phyloP scores from a whole-genome alignment of 176 grass and related monocot species.

The Triticum monococcum region DNA sequence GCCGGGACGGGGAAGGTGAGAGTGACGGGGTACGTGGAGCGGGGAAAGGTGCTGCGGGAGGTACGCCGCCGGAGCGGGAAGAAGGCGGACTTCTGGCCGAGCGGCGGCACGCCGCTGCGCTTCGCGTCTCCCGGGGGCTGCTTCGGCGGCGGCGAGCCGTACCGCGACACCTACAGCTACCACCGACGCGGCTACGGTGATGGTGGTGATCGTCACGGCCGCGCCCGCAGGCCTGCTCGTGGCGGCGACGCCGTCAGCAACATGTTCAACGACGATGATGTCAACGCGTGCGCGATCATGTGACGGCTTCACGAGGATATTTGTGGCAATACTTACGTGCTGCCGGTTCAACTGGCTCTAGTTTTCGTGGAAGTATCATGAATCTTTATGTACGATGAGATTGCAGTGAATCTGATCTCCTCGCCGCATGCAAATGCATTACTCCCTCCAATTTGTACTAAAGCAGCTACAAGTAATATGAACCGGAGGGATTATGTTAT shows the following conservation, averaged over 20 bases:
- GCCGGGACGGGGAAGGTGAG: constrained; percentile 69
- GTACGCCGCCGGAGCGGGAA: constrained; percentile 67
- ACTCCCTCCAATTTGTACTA: no score
- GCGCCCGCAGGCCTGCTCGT: constrained; percentile 37
- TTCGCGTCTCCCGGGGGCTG: constrained; percentile 57
- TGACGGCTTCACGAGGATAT: background rate
- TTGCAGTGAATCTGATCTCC: background rate
- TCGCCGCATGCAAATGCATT: background rate
- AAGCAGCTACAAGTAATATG: no score
- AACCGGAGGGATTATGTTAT: no score
- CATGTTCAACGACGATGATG: constrained; percentile 77
- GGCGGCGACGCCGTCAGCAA: constrained; percentile 50
- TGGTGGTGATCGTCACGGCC: constrained; percentile 51
- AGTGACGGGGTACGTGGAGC: constrained; percentile 78
- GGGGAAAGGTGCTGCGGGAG: constrained; percentile 55
- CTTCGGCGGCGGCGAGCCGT: constrained; percentile 59
- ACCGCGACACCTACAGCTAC: constrained; percentile 65
- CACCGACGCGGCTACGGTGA: constrained; percentile 56
- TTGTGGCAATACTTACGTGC: no score
- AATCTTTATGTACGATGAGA: background rate
- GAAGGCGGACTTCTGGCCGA: constrained; percentile 84
- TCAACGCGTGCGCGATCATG: constrained; percentile 56
- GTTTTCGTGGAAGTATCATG: background rate
- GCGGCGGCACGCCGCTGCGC: constrained; percentile 37
- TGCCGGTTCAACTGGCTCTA: no score